Evolutionary conservation across 2,329 filamentous ascomycete species (phyloP).

Genomic region (Cordyceps javanica): DNA sequence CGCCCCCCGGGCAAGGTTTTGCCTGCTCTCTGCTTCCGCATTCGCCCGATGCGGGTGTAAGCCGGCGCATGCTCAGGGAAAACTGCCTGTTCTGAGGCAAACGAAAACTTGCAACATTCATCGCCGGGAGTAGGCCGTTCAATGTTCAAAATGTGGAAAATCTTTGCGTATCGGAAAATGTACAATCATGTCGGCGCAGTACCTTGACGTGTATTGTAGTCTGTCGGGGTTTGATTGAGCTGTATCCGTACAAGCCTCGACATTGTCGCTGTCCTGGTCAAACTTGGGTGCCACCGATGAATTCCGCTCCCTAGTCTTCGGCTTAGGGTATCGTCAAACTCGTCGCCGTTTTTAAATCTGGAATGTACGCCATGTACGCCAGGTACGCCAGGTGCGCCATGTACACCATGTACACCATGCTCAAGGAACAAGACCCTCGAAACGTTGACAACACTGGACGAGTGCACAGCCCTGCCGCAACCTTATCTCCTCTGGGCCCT

Average conservation of each 20-base stretch:
- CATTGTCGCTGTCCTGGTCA: too few species aligned
- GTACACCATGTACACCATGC: background rate
- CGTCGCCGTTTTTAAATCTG: too few species aligned
- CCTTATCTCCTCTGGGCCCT: background rate
- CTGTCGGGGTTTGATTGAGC: too few species aligned
- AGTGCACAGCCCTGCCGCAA: background rate
- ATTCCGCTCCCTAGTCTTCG: too few species aligned
- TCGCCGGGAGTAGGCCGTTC: background rate
- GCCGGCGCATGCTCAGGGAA: background rate
- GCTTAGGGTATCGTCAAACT: too few species aligned
- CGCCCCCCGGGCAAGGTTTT: background rate
- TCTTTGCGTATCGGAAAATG: too few species aligned
- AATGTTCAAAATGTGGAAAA: background rate
- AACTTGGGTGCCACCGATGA: too few species aligned
- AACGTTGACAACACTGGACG: background rate
- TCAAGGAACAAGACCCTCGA: background rate
- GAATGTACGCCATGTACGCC: too few species aligned
- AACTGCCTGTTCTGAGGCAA: background rate
- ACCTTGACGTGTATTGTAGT: too few species aligned
- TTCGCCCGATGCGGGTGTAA: background rate
- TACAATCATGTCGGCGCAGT: too few species aligned
- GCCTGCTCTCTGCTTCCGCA: background rate
- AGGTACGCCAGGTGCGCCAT: background rate
- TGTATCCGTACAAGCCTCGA: too few species aligned
- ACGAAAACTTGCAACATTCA: background rate